Evolutionary conservation across 768 basidiomycete genomes (phyloP), one percentile per base, ranked within the genome.

Genomic region (Amanita rubescens): DNA sequence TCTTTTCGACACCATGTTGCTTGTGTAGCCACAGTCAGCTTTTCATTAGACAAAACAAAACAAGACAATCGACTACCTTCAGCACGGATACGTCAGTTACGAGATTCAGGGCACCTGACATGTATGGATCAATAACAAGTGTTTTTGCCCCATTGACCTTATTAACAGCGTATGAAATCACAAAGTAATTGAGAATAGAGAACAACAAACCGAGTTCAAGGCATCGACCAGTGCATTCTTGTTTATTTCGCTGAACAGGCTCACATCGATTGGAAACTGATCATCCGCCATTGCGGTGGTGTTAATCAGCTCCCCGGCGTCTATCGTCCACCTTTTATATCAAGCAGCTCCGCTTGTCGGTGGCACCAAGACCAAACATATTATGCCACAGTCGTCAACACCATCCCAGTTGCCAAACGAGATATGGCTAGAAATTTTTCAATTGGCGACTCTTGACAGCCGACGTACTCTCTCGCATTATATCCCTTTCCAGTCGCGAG

Each of bases 1-100:
- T 95, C 75, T 96, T 96, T 73, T 97, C 94, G 3, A 99, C 92
- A 5, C 93, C 94, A 82, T 98, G 94, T 65, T 98, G 90, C 95
- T 98, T 60, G 52, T 20, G 20, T 3, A 30, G 27, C 8, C 9
- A 17, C 17, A 22, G 25, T 22, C 10, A 24, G 27, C 20, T 11
- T 10, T 41, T 30, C 52, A 30, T 8, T 8, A 8, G 27, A 30
- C 45, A 52, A 32, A 30, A 25, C 12, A 17, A 0, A 27, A 12
- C 7, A 50, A 19, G 34, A 25, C 17, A 35, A 3, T 34, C 11
- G 8, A 60, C 25, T 49, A 94, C 96, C 83, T 98, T 97, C 52
- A 98, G 73, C 14, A 94, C 69, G 1, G 93, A 81, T 1, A 97
- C 91, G 61, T 98, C 96, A 2, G 92, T 94, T n/a, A 98, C 83